These are phyloP conservation scores for Yamadazyma paraphyllophila DNA, from an alignment of 805 yeast genomes.

Conservation along the genomic window DNA sequence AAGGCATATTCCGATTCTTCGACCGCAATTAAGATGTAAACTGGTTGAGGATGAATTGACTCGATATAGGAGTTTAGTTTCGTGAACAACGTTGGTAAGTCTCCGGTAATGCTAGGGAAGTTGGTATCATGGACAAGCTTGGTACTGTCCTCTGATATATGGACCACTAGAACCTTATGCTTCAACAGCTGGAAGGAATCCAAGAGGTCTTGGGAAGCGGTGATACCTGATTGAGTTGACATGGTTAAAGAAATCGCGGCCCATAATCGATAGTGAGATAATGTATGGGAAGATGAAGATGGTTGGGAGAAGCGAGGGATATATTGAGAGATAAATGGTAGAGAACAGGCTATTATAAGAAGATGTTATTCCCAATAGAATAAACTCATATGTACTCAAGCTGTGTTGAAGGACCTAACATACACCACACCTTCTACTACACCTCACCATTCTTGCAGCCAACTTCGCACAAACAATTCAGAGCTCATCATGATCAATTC, in stretches of 20 bases:
- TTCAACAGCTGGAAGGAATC: conserved; percentile 23
- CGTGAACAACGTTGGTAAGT: conserved; percentile 18
- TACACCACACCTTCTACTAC: too few species aligned
- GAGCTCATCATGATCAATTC: too few species aligned
- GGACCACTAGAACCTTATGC: conserved; percentile 27
- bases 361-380: too few species aligned
- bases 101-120: conserved; percentile 15
- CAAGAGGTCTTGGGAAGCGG: conserved; percentile 31
- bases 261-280: not conserved
- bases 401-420: too few species aligned
- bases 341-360: too few species aligned
- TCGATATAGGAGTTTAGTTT: conserved; percentile 21
- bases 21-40: conserved; percentile 28
- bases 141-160: conserved; percentile 32
- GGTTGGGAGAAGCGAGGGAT: too few species aligned
- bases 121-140: conserved; percentile 29
- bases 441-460: too few species aligned
- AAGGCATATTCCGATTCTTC: conserved; percentile 42
- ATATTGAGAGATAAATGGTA: too few species aligned
- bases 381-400: too few species aligned
- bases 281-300: too few species aligned
- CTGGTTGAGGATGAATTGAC: conserved; percentile 33
- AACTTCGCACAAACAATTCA: too few species aligned
- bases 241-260: conserved; percentile 15
- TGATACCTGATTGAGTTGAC: conserved; percentile 46